Evolutionary conservation across 1,284 basidiomycete genomes (phyloP).

Genomic region (Ganoderma sp.): DNA sequence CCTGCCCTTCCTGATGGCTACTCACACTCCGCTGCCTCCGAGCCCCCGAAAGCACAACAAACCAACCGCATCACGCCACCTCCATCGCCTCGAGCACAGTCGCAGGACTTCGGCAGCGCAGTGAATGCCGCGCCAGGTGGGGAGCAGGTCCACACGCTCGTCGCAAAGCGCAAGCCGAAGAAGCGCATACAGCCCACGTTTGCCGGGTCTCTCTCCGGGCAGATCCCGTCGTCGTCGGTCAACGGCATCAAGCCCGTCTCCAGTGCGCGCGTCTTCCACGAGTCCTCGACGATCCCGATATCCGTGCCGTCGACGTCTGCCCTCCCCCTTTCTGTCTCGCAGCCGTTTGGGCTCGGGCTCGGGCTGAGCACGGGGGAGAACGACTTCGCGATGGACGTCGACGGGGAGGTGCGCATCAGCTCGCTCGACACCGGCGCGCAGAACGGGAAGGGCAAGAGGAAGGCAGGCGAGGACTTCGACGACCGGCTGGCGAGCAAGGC

Average conservation of each 20-base stretch:
- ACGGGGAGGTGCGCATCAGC: constrained; percentile 60
- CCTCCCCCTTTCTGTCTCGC: constrained; percentile 21
- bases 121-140: constrained; percentile 41
- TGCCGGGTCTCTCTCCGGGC: constrained; percentile 41
- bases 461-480: constrained; percentile 54
- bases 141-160: constrained; percentile 72
- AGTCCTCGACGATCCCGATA: constrained; percentile 31
- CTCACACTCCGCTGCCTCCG: constrained; percentile 54
- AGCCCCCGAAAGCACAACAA: constrained; percentile 20
- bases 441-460: constrained; percentile 53
- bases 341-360: constrained; percentile 32
- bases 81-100: constrained; percentile 49
- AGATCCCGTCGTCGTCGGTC: constrained; percentile 46
- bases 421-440: constrained; percentile 46
- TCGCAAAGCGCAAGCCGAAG: constrained; percentile 69
- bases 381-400: constrained; percentile 43
- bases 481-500: constrained; percentile 51
- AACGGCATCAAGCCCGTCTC: constrained; percentile 27
- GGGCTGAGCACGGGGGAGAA: constrained; percentile 30
- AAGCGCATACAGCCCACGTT: constrained; percentile 69
- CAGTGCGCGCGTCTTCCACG: constrained; percentile 35
- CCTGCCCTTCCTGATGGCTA: constrained; percentile 71
- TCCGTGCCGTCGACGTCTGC: constrained; percentile 27
- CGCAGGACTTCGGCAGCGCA: constrained; percentile 45
- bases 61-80: constrained; percentile 53